A percentile compares a stretch with the other conserved stretches of the same genome.
phyloP scores from a whole-genome alignment of 495 filamentous ascomycete species.

The Talaromyces borbonicus region DNA sequence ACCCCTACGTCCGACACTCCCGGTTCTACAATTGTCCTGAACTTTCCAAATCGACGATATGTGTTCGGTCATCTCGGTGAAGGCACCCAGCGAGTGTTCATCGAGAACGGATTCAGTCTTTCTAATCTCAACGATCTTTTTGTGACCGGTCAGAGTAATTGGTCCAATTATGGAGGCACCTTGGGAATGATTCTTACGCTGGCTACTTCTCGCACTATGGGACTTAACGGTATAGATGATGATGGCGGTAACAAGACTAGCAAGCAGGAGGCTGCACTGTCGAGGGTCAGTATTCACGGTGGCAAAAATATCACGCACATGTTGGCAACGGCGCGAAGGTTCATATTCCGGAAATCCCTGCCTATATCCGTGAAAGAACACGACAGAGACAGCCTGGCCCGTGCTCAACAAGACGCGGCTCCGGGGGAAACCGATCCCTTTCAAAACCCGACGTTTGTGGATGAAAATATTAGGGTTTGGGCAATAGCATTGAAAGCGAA shows the following conservation, averaged over 20 bases:
- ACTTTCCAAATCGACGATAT: conserved; percentile 74
- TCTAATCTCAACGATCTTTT: conserved; percentile 63
- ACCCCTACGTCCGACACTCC: conserved; percentile 87
- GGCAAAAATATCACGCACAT: conserved; percentile 66
- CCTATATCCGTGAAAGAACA: conserved; percentile 61
- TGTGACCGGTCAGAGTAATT: conserved; percentile 65
- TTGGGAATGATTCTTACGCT: conserved; percentile 75
- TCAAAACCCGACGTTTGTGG: conserved; percentile 57
- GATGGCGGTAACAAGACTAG: neutral
- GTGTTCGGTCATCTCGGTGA: conserved; percentile 79
- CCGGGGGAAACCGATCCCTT: conserved; percentile 21
- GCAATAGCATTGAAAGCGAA: conserved; percentile 50
- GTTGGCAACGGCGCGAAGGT: conserved; percentile 71
- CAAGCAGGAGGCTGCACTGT: neutral
- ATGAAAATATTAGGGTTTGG: conserved; percentile 74
- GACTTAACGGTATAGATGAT: conserved; percentile 16
- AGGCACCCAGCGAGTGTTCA: conserved; percentile 69
- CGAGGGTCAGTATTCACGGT: conserved; percentile 59
- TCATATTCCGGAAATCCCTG: conserved; percentile 78
- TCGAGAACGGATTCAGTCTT: conserved; percentile 52
- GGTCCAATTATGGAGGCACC: conserved; percentile 68
- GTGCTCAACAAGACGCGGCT: conserved; percentile 7
- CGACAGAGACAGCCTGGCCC: conserved; percentile 27
- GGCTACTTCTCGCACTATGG: conserved; percentile 47
- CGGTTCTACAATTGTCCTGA: conserved; percentile 63